Conservation (phyloP, 192 early-diverging fungal species). For the Gaertneriomyces sp. region DNA sequence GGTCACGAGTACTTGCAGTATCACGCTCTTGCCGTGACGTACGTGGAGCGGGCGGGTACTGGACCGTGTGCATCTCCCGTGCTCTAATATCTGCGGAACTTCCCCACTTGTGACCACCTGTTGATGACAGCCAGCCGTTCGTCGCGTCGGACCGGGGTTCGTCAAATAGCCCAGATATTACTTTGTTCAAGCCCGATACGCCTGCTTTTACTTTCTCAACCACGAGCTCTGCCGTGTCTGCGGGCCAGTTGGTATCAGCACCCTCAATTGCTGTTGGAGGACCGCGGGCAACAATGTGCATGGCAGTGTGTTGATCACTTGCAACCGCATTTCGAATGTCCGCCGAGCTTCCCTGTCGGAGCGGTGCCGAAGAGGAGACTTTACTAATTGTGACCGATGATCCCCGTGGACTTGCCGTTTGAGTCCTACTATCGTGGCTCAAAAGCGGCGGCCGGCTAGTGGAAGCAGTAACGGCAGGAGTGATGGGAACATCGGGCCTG, state of each 20-base stretch:
- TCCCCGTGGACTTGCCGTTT: neutral
- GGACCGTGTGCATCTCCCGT: too few species aligned
- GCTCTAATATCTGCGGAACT: too few species aligned
- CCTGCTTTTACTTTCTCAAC: constrained; percentile 8
- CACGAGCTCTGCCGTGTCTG: neutral
- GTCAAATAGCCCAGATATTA: neutral
- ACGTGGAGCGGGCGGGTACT: too few species aligned
- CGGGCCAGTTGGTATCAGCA: neutral
- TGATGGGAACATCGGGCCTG: neutral
- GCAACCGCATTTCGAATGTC: constrained; percentile 17
- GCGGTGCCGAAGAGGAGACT: neutral
- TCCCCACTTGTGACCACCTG: too few species aligned
- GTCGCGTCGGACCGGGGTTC: neutral
- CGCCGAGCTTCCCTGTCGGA: constrained; percentile 21
- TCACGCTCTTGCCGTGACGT: too few species aligned
- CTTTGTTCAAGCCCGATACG: neutral
- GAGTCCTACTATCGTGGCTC: neutral
- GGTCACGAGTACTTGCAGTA: too few species aligned
- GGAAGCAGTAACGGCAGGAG: neutral
- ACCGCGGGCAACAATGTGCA: neutral
- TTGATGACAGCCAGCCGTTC: too few species aligned
- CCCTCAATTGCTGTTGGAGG: neutral
- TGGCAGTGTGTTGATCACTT: too few species aligned
- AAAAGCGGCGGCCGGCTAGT: neutral
- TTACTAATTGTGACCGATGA: neutral